Evolutionary conservation across 441 rosid species (phyloP), one percentile per base, ranked within the genome.

Genomic region (Populus hybrid): DNA sequence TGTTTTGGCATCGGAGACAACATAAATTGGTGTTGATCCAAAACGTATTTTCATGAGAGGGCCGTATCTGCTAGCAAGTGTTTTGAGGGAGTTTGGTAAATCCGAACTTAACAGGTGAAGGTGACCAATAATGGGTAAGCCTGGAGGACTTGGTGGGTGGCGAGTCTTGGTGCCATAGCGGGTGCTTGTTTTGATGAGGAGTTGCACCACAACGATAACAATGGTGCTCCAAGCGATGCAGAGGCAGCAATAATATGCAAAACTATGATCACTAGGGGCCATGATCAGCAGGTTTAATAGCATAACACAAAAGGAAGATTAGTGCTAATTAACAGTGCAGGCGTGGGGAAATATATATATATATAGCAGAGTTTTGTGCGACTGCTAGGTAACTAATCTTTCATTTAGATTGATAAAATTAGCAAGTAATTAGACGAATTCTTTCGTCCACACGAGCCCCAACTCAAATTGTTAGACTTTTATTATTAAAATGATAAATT

Each of bases 91-190:
- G 21, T 70, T 81, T 5, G 97, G 93, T 23, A 89, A 77, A 28
- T 70, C 63, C 12, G 88, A 65, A 42, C 88, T 76, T 23, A 92
- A 81, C 4, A 89, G 84, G 82, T 92, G 89, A 79, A 84, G 85
- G 80, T 90, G 94, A 65, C 92, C 93, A 14, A 91, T 76, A 69
- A 89, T 9, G 20, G 94, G 97, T 3, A 92, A 83, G 34, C 82
- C 83, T 35, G 28, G 87, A 1, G 94, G 96, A 61, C 89, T 82
- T 3, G 95, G 93, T 24, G 93, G 95, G 64, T 61, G 76, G 0
- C 67, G 81, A 63, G 63, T 9, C 14, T 66, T n/a, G 32, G 6
- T 20, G 50, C 21, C 12, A 21, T 8, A 36, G 63, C 28, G 28
- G 46, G 8, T 23, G 75, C n/a, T 21, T 20, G 4, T 70, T 30